Conservation (phyloP, 2,329 filamentous ascomycete genomes). For the Microcyclosporella mali region DNA sequence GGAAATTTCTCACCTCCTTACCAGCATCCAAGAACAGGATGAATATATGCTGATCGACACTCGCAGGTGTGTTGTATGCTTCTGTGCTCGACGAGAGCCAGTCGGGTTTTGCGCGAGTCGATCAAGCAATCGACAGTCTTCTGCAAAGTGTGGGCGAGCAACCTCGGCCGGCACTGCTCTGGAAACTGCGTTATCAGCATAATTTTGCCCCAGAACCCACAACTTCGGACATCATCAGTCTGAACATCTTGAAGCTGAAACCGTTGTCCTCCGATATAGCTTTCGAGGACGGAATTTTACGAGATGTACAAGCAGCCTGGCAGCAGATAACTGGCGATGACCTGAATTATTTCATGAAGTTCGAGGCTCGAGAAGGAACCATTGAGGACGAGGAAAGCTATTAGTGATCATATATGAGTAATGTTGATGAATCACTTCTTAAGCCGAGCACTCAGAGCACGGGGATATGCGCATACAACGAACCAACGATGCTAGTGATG, state of each 20-base stretch:
- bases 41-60: conserved; percentile 5
- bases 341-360: conserved; percentile 62
- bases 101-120: conserved; percentile 32
- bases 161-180: conserved; percentile 40
- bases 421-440: background rate
- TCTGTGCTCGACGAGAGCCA: conserved; percentile 38
- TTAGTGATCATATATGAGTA: background rate
- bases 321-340: conserved; percentile 51
- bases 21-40: conserved; percentile 26
- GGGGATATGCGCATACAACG: too few species aligned
- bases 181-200: conserved; percentile 51
- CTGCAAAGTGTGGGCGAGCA: conserved; percentile 34
- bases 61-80: conserved; percentile 54
- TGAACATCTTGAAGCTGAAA: conserved; percentile 41
- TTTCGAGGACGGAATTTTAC: conserved; percentile 66
- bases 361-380: conserved; percentile 51
- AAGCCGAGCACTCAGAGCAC: too few species aligned
- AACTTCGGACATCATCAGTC: conserved; percentile 20
- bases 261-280: conserved; percentile 57
- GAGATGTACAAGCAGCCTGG: conserved; percentile 66
- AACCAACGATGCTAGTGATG: too few species aligned
- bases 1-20: background rate
- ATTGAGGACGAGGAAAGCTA: conserved; percentile 11
- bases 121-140: conserved; percentile 40
- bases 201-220: conserved; percentile 27